Base-by-base conservation (phyloP, 1,139 yeast genomes). In the Barnettozyma hawaiiensis region DNA sequence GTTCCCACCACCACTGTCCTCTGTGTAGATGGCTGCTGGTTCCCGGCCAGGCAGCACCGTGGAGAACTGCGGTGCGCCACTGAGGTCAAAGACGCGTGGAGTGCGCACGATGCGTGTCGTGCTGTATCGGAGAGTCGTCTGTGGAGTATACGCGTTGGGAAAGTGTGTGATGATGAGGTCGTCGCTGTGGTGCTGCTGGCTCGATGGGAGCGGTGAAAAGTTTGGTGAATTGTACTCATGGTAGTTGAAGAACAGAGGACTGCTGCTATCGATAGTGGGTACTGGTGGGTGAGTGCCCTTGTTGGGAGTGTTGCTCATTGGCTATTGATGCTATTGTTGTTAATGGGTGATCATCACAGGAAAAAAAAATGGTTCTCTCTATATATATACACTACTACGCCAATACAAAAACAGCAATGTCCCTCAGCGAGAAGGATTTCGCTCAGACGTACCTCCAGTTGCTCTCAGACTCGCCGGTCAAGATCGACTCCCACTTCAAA, bases 71-170 rank as follows among this genome's bases (percentile, higher is more conserved):
- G 92, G 90, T 14, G 53, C 31, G 62, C 69, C 43, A 39, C 36
- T 47, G 22, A 33, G 66, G 43, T 61, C 53, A 49, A 65, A 78
- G 7, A 68, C 48, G 50, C 90, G 56, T 23, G 90, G 90, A 3
- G 85, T 68, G 40, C 92, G 59, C 2, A 84, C 78, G 8, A 84
- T 68, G 45, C 94, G 63, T 0, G 86, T 77, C 7, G 53, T 47
- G 7, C 51, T 39, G 49, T 59, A 70, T 16, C 48, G 50, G 0
- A 44, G 37, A 1, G 76, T 65, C n/a, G 54, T 58, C 24, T 31
- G 58, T 33, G 50, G 57, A 2, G 53, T 63, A 49, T 73, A 68
- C 7, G 73, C 66, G 50, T 82, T 81, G 19, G 89, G 89, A 57
- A 80, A 82, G 58, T 81, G 89, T 37, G 79, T 80, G 9, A 78